Base-by-base conservation (phyloP, 2,329 filamentous ascomycete genomes). In the Rhynchosporium graminicola region DNA sequence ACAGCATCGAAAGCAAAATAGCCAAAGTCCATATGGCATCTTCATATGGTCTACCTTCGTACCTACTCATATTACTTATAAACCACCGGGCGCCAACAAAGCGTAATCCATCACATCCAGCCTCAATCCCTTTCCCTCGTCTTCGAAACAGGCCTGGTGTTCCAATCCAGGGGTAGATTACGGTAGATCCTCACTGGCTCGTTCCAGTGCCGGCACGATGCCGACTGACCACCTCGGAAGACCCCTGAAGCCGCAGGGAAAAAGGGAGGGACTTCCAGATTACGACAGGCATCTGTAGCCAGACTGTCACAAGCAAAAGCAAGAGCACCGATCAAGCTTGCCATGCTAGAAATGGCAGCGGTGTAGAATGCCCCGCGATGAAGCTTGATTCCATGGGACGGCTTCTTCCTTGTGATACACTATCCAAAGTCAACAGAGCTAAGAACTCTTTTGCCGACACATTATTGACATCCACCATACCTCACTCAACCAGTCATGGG, bases 401-500 rank as follows among this genome's bases (percentile, higher is more conserved):
- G 56, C 45, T 48, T 33, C 48, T 48, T 43, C 13, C 59, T 31
- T 42, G 46, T 38, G 31, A 5, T 7, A n/a, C n/a, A n/a, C 15
- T 33, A 51, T 7, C 5, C 2, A 26, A 38, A 52, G 31, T 38
- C 31, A 38, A 52, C 50, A 46, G 28, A 7, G 3, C 45, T 38
- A 38, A 8, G n/a, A 26, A 10, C 7, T 50, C 29, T 20, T 20
- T 20, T 20, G 20, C 20, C 20, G 20, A 29, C 4, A 20, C 33
- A 20, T 9, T 13, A 20, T 31, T 57, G 31, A 29, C 54, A 31
- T 57, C 10, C n/a, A 13, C n/a, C 33, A 40, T 40, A 40, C 51
- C 4, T 33, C 55, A 58, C 29, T 64, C 67, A 62, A 12, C 57
- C 33, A 60, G 54, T 28, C 62, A 59, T 29, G 54, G 52, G 52